These are phyloP conservation scores for Aspergillus udagawae DNA, from an alignment of 2,329 filamentous ascomycete species.

Conservation along the genomic window DNA sequence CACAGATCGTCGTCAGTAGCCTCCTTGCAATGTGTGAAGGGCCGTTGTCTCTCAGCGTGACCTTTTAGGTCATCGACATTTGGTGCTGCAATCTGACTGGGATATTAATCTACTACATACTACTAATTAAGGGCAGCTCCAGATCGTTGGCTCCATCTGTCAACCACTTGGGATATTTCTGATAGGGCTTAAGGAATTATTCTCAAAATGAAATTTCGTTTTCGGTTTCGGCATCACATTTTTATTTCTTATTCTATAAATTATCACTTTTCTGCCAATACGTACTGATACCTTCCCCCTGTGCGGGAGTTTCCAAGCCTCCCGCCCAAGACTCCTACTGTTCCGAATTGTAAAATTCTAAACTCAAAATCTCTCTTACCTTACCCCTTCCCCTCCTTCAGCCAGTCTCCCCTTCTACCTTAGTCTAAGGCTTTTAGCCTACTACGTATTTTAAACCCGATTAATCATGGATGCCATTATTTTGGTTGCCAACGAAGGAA, in stretches of 20 bases:
- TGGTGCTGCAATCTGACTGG: neutral
- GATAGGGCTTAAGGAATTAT: neutral
- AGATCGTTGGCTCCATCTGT: neutral
- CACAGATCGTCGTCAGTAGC: neutral
- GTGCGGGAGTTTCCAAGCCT: neutral
- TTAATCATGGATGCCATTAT: slow-evolving; percentile 13
- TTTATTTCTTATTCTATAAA: neutral
- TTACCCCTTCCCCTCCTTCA: slow-evolving; percentile 3
- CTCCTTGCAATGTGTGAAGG: neutral
- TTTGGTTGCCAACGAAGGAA: slow-evolving; percentile 11
- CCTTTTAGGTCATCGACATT: neutral
- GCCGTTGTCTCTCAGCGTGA: neutral
- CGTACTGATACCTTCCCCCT: neutral
- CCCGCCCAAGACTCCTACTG: neutral
- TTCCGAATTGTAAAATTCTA: neutral
- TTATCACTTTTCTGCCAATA: neutral
- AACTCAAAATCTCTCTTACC: neutral
- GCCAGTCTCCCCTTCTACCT: neutral
- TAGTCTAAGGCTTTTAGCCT: neutral
- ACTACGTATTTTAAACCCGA: slow-evolving; percentile 8
- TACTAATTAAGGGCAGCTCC: neutral
- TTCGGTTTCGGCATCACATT: neutral
- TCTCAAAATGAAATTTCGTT: neutral
- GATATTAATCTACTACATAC: neutral
- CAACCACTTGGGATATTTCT: neutral